phyloP scores from a whole-genome alignment of 2,329 filamentous ascomycete genomes.

The Monilinia fructicola region DNA sequence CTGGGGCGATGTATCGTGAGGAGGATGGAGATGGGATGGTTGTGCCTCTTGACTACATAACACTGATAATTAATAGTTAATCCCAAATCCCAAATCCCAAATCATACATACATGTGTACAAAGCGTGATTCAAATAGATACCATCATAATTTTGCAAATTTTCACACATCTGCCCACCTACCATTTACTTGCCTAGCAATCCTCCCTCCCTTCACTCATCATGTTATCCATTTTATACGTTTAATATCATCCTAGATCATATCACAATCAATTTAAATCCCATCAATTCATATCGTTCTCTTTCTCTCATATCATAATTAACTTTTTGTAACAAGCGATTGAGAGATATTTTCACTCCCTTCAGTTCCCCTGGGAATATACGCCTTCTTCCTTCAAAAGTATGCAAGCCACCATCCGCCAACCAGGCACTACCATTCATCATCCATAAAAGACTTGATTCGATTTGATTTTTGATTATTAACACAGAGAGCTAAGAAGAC shows the following conservation, averaged over 20 bases:
- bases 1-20: no score
- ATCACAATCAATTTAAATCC: not conserved
- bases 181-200: no score
- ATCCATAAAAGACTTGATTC: slow-evolving; percentile 7
- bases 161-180: no score
- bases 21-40: no score
- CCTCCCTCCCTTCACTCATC: no score
- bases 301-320: not conserved
- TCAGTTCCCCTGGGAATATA: not conserved
- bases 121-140: no score
- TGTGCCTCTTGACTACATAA: no score
- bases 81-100: no score
- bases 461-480: slow-evolving; percentile 11
- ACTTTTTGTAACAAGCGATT: slow-evolving; percentile 3
- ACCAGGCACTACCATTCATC: slow-evolving; percentile 9
- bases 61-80: no score
- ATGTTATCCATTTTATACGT: no score
- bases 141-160: no score
- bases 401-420: slow-evolving; percentile 8
- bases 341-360: slow-evolving; percentile 1
- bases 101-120: no score
- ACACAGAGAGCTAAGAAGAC: not conserved
- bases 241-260: not conserved
- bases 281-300: not conserved
- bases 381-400: not conserved